These are phyloP conservation scores for Schizothecium vesticola DNA, from an alignment of 495 filamentous ascomycete genomes.

Conservation along the genomic window DNA sequence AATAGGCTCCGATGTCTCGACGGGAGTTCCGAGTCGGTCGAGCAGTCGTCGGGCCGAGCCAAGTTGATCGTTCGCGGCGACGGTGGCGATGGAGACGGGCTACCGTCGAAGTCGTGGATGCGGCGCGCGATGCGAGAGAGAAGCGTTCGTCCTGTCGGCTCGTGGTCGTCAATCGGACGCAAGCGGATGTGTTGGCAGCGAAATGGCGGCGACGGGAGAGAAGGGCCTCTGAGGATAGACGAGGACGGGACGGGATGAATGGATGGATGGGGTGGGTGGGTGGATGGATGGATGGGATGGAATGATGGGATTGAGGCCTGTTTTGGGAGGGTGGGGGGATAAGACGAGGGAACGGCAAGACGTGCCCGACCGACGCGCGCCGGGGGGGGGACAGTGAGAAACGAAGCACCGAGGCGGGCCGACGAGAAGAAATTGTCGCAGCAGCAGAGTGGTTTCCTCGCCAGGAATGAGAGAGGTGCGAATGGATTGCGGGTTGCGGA, in stretches of 20 bases:
- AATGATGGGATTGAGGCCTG: conserved; percentile 6
- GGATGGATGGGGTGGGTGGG: conserved; percentile 17
- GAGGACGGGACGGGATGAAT: conserved; percentile 13
- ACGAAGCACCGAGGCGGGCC: neutral
- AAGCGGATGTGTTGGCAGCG: neutral
- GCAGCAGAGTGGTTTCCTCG: neutral
- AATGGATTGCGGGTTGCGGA: neutral
- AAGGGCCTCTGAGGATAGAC: conserved; percentile 4
- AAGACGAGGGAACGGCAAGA: neutral
- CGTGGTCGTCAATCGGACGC: neutral
- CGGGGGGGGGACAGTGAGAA: neutral
- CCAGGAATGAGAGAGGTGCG: neutral
- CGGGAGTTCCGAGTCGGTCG: neutral
- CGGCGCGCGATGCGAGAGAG: neutral
- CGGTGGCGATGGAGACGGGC: neutral
- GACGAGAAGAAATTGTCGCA: neutral
- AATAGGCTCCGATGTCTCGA: neutral
- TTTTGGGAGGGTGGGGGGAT: conserved; percentile 12
- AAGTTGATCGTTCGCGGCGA: neutral
- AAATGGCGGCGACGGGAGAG: conserved; percentile 13
- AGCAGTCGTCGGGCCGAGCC: neutral
- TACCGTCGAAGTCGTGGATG: neutral
- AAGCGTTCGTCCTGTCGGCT: neutral
- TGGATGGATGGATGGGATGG: conserved; percentile 12
- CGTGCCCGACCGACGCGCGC: conserved; percentile 3